phyloP scores from a whole-genome alignment of 257 asterid species.

The Lavandula angustifolia region DNA sequence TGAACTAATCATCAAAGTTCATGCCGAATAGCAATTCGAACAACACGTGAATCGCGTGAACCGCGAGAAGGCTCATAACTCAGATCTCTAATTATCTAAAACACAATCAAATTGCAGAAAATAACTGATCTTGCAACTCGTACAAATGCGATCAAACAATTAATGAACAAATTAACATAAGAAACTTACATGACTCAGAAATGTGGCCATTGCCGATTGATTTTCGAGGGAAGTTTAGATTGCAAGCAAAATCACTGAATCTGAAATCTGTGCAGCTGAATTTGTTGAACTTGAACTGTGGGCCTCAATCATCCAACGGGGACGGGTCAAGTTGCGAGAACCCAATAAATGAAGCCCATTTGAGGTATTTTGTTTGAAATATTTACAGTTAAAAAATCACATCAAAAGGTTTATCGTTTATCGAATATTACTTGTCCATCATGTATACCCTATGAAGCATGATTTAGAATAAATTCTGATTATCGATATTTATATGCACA shows the following conservation, averaged over 20 bases:
- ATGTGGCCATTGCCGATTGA: conserved; percentile 45
- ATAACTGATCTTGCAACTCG: conserved; percentile 29
- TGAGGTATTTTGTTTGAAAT: too few relatives aligned
- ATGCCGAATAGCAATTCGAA: too few relatives aligned
- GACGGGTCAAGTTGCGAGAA: neutral
- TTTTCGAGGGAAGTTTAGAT: conserved; percentile 14
- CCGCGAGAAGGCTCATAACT: neutral
- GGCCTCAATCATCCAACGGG: conserved; percentile 19
- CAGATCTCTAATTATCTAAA: conserved; percentile 28
- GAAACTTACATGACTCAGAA: conserved; percentile 50
- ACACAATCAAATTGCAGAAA: conserved; percentile 9
- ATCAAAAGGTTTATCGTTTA: too few relatives aligned
- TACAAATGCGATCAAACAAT: conserved; percentile 2
- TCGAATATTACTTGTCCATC: too few relatives aligned
- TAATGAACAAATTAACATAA: conserved; percentile 16
- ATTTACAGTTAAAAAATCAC: too few relatives aligned
- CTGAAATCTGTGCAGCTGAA: conserved; percentile 17
- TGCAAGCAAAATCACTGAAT: conserved; percentile 25
- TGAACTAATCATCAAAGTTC: conserved; percentile 1
- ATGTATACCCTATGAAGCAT: too few relatives aligned
- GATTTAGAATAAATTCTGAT: too few relatives aligned
- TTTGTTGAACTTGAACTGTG: conserved; percentile 25
- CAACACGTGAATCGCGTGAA: neutral
- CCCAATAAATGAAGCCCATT: neutral
- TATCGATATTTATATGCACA: too few relatives aligned